Evolutionary conservation across 306 rosid genomes (phyloP), one percentile per base, ranked within the genome.

Genomic region (Rubus parviflorus): DNA sequence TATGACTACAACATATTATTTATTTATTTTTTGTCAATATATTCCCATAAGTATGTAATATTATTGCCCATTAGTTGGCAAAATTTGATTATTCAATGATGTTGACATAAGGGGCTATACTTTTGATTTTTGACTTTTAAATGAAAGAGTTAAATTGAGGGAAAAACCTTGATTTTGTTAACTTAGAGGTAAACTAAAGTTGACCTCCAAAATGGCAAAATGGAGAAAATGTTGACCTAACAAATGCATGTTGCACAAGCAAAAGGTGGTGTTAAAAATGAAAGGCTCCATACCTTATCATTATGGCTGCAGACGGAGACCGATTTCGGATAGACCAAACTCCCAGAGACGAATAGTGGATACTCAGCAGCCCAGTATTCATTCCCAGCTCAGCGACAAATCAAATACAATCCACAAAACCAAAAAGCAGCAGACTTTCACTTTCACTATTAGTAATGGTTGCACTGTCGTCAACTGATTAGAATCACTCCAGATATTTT

Each of bases 401-500:
- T 25, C 54, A 54, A 73, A 72, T 54, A 41, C 30, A 49, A 48
- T 17, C 10, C 46, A 25, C 74, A 17, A 13, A 47, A 72, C 70
- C 48, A 37, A 73, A 73, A 41, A 37, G 52, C 77, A 2, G 40
- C 77, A 2, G 40, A 73, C 68, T 12, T 42, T 57, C 77, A 56
- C 77, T 42, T 56, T 42, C 77, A 38, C 2, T 16, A 1, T 4
- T 8, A 0, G 41, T 43, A 1, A 30, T 30, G 35, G 35, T 30
- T 30, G 47, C 49, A 16, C 14, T 23, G 41, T 11, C 17, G 45
- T 58, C 12, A 14, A 22, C 8, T 0, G 19, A 0, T 4, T 4
- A 8, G 6, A 30, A 41, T 23, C 15, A n/a, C 65, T 14, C 74
- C 80, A 67, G 75, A 54, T 54, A 63, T 68, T 60, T 66, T 51